A percentile compares a stretch with the other conserved stretches of the same genome.
Conservation (phyloP, 1,284 basidiomycete species). For the Bondarzewia mesenterica region DNA sequence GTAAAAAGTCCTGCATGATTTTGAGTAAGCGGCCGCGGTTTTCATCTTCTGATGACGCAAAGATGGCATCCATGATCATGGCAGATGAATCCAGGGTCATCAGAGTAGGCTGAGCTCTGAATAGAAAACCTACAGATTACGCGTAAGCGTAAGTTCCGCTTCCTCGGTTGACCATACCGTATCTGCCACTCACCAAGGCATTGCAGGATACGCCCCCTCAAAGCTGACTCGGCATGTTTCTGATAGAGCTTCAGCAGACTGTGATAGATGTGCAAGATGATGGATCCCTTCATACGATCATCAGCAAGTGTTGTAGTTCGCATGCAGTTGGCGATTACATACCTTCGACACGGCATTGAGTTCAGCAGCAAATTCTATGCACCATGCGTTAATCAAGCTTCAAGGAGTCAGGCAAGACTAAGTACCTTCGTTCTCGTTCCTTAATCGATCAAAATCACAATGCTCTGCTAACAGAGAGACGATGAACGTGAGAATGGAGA, state of each 20-base stretch:
- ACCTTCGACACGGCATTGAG: constrained; percentile 58
- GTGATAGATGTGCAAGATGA: constrained; percentile 78
- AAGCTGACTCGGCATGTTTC: constrained; percentile 42
- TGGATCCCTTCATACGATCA: constrained; percentile 42
- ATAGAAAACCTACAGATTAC: constrained; percentile 63
- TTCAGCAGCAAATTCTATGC: constrained; percentile 43
- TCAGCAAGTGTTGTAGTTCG: constrained; percentile 8
- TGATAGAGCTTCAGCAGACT: constrained; percentile 66
- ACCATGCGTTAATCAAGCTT: not conserved
- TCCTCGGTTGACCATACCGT: too few species aligned
- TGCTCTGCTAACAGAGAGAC: constrained; percentile 82
- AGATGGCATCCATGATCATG: constrained; percentile 85
- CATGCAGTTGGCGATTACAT: constrained; percentile 6
- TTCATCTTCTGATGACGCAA: constrained; percentile 64
- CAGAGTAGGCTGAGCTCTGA: constrained; percentile 84
- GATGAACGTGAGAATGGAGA: constrained; percentile 72
- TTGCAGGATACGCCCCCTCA: constrained; percentile 65
- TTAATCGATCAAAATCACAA: constrained; percentile 78
- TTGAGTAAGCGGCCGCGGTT: constrained; percentile 69
- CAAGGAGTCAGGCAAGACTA: not conserved
- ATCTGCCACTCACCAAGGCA: constrained; percentile 61
- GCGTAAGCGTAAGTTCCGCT: constrained; percentile 3
- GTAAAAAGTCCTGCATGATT: constrained; percentile 86
- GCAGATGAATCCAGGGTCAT: constrained; percentile 77
- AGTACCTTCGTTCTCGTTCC: constrained; percentile 48